Evolutionary conservation across 2,329 filamentous ascomycete species (phyloP).

Genomic region (Fusarium sp.): DNA sequence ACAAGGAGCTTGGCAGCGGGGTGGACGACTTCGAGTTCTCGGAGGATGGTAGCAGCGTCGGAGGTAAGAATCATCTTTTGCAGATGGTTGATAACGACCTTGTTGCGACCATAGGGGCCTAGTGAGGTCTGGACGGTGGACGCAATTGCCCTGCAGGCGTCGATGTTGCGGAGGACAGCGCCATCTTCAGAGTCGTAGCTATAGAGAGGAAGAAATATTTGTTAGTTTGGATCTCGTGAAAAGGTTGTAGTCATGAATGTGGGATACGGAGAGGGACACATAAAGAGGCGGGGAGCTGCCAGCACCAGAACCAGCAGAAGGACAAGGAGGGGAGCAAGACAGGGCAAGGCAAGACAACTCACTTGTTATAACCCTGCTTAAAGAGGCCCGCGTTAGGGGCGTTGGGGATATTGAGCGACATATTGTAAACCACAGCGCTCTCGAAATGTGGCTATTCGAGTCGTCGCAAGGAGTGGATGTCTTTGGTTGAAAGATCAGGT

Average conservation of each 20-base stretch:
- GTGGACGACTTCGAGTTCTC: slow-evolving; percentile 97
- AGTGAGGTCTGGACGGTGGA: slow-evolving; percentile 97
- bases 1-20: slow-evolving; percentile 97
- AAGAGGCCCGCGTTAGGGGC: slow-evolving; percentile 94
- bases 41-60: slow-evolving; percentile 95
- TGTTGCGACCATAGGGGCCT: slow-evolving; percentile 97
- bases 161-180: slow-evolving; percentile 97
- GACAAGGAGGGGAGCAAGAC: slow-evolving; percentile 20
- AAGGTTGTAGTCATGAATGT: slow-evolving; percentile 6
- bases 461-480: slow-evolving; percentile 30
- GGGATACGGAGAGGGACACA: slow-evolving; percentile 24
- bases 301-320: slow-evolving; percentile 29
- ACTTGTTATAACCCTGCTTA: slow-evolving; percentile 98
- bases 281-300: slow-evolving; percentile 47
- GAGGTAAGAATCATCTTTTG: slow-evolving; percentile 99
- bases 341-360: slow-evolving; percentile 53
- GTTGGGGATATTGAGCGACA: slow-evolving; percentile 97
- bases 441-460: slow-evolving; percentile 38
- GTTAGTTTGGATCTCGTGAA: slow-evolving; percentile 1
- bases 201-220: slow-evolving; percentile 3
- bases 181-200: slow-evolving; percentile 99
- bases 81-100: slow-evolving; percentile 99
- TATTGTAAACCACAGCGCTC: slow-evolving; percentile 56
- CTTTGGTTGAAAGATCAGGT: slow-evolving; percentile 39
- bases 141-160: slow-evolving; percentile 95